A percentile compares a stretch with the other conserved stretches of the same genome.
Conservation (phyloP, 768 basidiomycete species). For the Amanita pallidorosea region DNA sequence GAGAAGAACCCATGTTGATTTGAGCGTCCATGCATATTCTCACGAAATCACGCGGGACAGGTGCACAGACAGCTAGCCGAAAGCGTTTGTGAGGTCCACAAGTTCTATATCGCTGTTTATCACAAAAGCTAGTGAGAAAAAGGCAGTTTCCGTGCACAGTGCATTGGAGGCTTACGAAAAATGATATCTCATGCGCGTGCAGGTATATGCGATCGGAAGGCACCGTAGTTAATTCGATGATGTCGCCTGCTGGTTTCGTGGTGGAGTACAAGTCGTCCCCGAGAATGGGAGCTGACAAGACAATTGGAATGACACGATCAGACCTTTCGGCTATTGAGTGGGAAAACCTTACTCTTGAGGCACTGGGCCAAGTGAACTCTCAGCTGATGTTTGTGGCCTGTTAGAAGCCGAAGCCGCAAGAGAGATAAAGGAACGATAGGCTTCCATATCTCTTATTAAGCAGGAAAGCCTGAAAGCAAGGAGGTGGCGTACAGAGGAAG, state of each 20-base stretch:
- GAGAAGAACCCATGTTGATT: constrained; percentile 25
- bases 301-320: neutral
- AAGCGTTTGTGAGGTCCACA: constrained; percentile 35
- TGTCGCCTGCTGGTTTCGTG: constrained; percentile 16
- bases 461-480: neutral
- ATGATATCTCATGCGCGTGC: constrained; percentile 47
- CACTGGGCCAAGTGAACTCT: constrained; percentile 50
- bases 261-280: constrained; percentile 47
- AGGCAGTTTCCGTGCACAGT: neutral
- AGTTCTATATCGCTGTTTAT: constrained; percentile 37
- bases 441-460: constrained; percentile 10
- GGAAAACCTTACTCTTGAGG: constrained; percentile 28
- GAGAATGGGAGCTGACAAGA: constrained; percentile 50
- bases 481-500: constrained; percentile 40
- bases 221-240: constrained; percentile 17
- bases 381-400: constrained; percentile 63
- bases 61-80: constrained; percentile 43
- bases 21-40: constrained; percentile 35
- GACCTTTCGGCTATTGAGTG: neutral
- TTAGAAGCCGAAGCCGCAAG: constrained; percentile 42
- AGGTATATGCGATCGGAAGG: constrained; percentile 44
- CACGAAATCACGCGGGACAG: constrained; percentile 46
- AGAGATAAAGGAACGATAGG: constrained; percentile 42
- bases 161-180: constrained; percentile 31
- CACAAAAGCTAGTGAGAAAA: neutral